A percentile compares a stretch with the other conserved stretches of the same genome.
Evolutionary conservation across 805 yeast genomes (phyloP).

Genomic region (Ogataea pilisensis): DNA sequence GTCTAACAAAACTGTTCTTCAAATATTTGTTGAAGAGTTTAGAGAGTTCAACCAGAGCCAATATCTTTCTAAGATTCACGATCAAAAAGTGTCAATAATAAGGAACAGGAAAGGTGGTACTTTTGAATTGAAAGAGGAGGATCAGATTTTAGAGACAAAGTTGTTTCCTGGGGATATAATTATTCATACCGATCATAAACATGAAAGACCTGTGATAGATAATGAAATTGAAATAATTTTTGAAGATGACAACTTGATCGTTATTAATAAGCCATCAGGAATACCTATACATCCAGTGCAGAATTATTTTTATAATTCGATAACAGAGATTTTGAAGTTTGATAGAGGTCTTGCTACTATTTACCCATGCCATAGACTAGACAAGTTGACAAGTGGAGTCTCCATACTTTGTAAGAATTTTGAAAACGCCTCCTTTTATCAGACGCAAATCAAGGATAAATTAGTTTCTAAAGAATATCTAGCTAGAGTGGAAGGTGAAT

Average conservation of each 20-base stretch:
- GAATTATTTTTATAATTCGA: conserved; percentile 39
- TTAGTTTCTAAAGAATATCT: conserved; percentile 38
- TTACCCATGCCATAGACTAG: conserved; percentile 47
- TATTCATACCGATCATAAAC: conserved; percentile 25
- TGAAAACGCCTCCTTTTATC: conserved; percentile 31
- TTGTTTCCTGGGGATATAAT: conserved; percentile 28
- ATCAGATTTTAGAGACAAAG: conserved; percentile 12
- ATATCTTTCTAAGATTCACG: conserved; percentile 19
- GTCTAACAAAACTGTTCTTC: conserved; percentile 34
- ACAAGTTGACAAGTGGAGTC: conserved; percentile 51
- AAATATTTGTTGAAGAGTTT: conserved; percentile 39
- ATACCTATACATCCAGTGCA: conserved; percentile 54
- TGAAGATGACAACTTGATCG: conserved; percentile 31
- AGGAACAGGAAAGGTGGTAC: conserved; percentile 14
- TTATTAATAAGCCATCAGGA: conserved; percentile 49
- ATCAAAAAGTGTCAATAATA: conserved; percentile 16
- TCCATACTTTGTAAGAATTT: conserved; percentile 40
- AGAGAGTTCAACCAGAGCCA: conserved; percentile 24
- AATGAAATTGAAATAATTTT: conserved; percentile 13
- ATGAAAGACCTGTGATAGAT: conserved; percentile 26
- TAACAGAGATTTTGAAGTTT: conserved; percentile 41
- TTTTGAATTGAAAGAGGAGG: conserved; percentile 31
- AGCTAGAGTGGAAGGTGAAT: conserved; percentile 41
- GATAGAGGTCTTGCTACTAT: conserved; percentile 22
- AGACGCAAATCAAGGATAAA: conserved; percentile 31